Percentiles rank a stretch among this genome's conserved stretches.
These are phyloP conservation scores for Eimeria acervulina DNA, from an alignment of 169 alveolate species.

Conservation along the genomic window DNA sequence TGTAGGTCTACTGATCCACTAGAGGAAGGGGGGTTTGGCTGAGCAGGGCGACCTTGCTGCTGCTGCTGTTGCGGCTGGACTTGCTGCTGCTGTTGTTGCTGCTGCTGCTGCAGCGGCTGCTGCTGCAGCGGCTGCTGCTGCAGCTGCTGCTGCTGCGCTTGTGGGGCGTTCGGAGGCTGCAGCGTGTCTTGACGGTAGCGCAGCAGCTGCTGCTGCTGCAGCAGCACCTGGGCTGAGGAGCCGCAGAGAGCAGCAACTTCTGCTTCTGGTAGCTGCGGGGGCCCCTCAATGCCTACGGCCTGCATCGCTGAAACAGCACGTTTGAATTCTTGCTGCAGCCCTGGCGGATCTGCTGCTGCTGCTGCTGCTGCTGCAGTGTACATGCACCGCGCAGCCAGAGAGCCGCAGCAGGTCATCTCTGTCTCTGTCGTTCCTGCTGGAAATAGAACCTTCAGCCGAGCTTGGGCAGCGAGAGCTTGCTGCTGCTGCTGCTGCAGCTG, in stretches of 20 bases:
- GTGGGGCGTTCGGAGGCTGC: neutral
- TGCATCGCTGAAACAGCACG: neutral
- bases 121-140: too few species aligned
- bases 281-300: neutral
- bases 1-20: neutral
- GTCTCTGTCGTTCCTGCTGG: neutral
- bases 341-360: too few species aligned
- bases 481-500: constrained; percentile 7
- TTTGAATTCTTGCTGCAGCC: constrained; percentile 24
- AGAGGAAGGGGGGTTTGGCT: neutral
- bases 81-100: too few species aligned
- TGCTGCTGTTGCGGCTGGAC: neutral
- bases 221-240: constrained; percentile 32
- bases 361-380: too few species aligned
- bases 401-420: constrained; percentile 40
- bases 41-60: neutral
- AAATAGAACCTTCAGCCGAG: constrained; percentile 9
- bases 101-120: neutral
- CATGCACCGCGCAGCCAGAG: neutral
- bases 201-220: constrained; percentile 31
- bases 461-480: neutral
- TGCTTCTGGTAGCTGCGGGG: constrained; percentile 14
- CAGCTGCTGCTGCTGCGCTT: too few species aligned
- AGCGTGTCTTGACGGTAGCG: neutral
- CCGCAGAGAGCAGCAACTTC: constrained; percentile 6